Percentiles rank a stretch among this genome's conserved stretches.
Conservation (phyloP, 2,329 filamentous ascomycete genomes). For the Exophiala calicioides region DNA sequence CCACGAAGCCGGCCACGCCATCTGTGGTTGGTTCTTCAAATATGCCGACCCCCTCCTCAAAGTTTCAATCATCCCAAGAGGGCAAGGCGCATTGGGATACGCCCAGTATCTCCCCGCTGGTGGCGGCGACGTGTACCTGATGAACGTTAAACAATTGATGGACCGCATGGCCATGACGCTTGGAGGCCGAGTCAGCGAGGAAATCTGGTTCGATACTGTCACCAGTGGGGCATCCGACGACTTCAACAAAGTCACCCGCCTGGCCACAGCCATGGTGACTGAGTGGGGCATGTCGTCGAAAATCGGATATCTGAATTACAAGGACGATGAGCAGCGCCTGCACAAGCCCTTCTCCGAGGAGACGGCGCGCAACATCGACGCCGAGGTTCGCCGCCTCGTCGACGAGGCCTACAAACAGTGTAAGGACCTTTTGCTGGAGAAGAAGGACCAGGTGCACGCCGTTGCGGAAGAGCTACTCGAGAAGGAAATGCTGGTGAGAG, state of each 20-base stretch:
- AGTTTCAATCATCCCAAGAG: constrained; percentile 96
- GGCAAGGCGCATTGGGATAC: constrained; percentile 89
- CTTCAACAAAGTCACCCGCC: constrained; percentile 95
- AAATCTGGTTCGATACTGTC: constrained; percentile 94
- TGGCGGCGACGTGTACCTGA: constrained; percentile 77
- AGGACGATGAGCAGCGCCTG: constrained; percentile 76
- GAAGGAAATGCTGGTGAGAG: constrained; percentile 88
- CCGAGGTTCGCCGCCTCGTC: constrained; percentile 86
- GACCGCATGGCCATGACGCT: constrained; percentile 99
- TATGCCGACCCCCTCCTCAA: constrained; percentile 97
- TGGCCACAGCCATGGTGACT: constrained; percentile 98
- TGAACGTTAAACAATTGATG: constrained; percentile 95
- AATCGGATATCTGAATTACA: constrained; percentile 89
- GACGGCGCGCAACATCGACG: constrained; percentile 88
- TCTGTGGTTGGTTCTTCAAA: constrained; percentile 97
- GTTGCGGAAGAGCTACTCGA: constrained; percentile 88
- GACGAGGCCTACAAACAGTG: constrained; percentile 92
- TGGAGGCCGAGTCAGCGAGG: constrained; percentile 90
- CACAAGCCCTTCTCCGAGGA: constrained; percentile 96
- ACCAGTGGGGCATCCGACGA: constrained; percentile 94
- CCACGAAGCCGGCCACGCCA: constrained; percentile 96
- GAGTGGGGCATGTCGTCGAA: constrained; percentile 98
- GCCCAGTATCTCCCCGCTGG: constrained; percentile 92
- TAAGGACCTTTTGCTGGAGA: constrained; percentile 75
- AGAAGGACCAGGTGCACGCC: constrained; percentile 83